Conservation (phyloP, 768 basidiomycete species). For the Amanita molliuscula region DNA sequence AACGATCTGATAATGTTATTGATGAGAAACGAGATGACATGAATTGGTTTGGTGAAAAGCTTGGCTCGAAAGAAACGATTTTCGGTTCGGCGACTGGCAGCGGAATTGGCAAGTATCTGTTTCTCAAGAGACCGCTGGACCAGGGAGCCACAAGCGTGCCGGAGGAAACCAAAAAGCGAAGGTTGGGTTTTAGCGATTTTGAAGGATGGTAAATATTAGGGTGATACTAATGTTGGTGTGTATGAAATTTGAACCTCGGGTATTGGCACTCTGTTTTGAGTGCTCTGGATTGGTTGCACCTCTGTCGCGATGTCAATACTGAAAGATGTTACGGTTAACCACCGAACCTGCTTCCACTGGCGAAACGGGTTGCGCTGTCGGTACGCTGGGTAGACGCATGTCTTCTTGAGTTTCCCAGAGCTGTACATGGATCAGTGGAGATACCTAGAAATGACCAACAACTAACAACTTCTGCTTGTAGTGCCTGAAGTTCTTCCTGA, state of each 20-base stretch:
- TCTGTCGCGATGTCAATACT: background rate
- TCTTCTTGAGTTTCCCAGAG: conserved; percentile 17
- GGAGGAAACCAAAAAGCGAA: conserved; percentile 73
- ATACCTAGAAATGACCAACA: background rate
- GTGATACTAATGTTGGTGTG: background rate
- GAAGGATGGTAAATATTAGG: conserved; percentile 52
- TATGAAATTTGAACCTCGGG: conserved; percentile 2
- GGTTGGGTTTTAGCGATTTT: conserved; percentile 86
- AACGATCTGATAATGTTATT: conserved; percentile 17
- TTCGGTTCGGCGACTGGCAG: conserved; percentile 22
- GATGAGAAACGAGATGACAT: conserved; percentile 58
- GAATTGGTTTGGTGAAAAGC: conserved; percentile 87
- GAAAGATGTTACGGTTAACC: background rate
- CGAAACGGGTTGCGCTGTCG: conserved; percentile 31
- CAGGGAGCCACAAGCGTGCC: conserved; percentile 9
- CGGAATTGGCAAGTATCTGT: conserved; percentile 77
- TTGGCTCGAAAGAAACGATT: conserved; percentile 38
- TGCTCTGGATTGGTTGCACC: background rate
- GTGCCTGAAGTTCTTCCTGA: conserved; percentile 62
- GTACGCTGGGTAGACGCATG: conserved; percentile 44
- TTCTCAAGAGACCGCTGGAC: conserved; percentile 36
- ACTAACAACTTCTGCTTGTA: conserved; percentile 59
- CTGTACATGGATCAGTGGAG: conserved; percentile 15
- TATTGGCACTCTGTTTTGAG: conserved; percentile 1
- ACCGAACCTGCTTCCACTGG: conserved; percentile 21